phyloP scores from a whole-genome alignment of 768 basidiomycete genomes.

The Rhizopogon vinicolor region DNA sequence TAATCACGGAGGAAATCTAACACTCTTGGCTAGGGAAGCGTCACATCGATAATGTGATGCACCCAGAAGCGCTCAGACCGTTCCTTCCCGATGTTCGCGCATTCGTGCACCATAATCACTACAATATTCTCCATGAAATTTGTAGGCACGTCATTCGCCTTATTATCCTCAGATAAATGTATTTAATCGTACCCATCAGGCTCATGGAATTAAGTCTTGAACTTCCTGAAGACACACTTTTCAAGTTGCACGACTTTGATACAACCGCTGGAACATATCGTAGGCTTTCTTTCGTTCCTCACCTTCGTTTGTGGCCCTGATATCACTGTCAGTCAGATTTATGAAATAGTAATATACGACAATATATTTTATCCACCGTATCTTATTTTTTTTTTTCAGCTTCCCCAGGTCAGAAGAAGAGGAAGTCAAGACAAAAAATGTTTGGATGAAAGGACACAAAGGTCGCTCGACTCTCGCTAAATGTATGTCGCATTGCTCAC shows the following conservation, averaged over 20 bases:
- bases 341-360: conserved; percentile 57
- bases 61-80: conserved; percentile 47
- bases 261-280: conserved; percentile 38
- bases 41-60: conserved; percentile 38
- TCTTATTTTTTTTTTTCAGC: conserved; percentile 20
- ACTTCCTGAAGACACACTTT: conserved; percentile 47
- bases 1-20: neutral
- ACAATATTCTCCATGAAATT: conserved; percentile 44
- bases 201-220: conserved; percentile 49
- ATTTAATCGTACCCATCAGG: conserved; percentile 18
- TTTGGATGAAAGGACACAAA: conserved; percentile 60
- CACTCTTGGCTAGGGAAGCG: conserved; percentile 39
- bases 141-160: conserved; percentile 28
- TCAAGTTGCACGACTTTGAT: conserved; percentile 43
- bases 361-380: neutral
- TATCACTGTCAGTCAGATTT: conserved; percentile 40
- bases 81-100: conserved; percentile 48
- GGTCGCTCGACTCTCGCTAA: conserved; percentile 24
- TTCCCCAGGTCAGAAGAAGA: conserved; percentile 48
- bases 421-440: conserved; percentile 44
- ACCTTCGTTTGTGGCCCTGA: neutral
- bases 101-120: conserved; percentile 49
- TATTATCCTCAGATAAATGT: neutral
- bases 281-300: conserved; percentile 12
- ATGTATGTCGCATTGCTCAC: neutral